These are phyloP conservation scores for Pseudogymnoascus sp. DNA, from an alignment of 2,329 filamentous ascomycete species.

Conservation along the genomic window DNA sequence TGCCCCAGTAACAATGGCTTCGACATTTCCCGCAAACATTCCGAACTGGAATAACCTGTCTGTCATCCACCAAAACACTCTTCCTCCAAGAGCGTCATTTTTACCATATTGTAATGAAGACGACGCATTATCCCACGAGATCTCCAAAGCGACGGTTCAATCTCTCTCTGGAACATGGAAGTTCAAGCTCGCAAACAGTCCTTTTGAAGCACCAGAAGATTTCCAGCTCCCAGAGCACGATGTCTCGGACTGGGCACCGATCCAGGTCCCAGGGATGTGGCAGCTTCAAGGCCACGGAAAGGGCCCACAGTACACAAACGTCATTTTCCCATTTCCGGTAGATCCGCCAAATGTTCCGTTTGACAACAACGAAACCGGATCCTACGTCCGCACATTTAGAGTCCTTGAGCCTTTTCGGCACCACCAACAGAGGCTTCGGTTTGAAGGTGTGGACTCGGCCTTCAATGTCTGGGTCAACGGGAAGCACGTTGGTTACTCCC, in stretches of 20 bases:
- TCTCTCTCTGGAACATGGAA: constrained; percentile 25
- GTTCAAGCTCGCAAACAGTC: constrained; percentile 22
- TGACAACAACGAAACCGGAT: constrained; percentile 46
- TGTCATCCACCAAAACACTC: constrained; percentile 52
- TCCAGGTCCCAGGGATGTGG: constrained; percentile 49
- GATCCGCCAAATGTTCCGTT: constrained; percentile 46
- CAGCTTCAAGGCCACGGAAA: constrained; percentile 49
- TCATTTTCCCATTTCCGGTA: constrained; percentile 46
- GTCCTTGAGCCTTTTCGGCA: constrained; percentile 35
- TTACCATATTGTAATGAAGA: constrained; percentile 43
- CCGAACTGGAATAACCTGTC: constrained; percentile 57
- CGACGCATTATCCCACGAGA: constrained; percentile 41
- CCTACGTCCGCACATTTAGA: constrained; percentile 42
- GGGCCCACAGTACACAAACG: constrained; percentile 47
- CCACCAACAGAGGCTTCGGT: constrained; percentile 43
- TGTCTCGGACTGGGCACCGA: constrained; percentile 37
- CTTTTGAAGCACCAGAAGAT: constrained; percentile 21
- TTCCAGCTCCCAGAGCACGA: constrained; percentile 17
- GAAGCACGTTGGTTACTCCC: constrained; percentile 46
- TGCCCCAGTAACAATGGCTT: background rate
- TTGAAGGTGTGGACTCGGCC: constrained; percentile 51
- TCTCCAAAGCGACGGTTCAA: constrained; percentile 32
- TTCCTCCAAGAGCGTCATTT: constrained; percentile 51
- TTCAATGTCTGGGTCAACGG: constrained; percentile 53
- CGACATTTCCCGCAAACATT: constrained; percentile 20